phyloP scores from a whole-genome alignment of 257 asterid genomes.

The Forsythia suspensa region DNA sequence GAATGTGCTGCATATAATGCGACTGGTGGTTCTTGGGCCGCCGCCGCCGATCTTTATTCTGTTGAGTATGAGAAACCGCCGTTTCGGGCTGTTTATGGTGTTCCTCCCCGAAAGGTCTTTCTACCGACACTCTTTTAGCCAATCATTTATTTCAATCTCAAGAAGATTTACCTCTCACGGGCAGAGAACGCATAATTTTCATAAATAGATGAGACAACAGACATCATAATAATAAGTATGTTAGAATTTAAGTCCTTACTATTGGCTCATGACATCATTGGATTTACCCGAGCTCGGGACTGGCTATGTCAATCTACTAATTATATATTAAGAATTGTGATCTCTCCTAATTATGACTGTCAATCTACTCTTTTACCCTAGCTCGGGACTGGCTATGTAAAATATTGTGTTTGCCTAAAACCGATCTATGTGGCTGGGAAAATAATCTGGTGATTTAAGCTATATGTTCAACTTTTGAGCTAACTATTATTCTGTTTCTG shows the following conservation, averaged over 20 bases:
- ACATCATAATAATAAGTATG: too few relatives aligned
- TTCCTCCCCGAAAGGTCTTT: constrained; percentile 42
- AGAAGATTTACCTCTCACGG: constrained; percentile 13
- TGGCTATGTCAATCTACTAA: too few relatives aligned
- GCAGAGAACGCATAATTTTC: not conserved
- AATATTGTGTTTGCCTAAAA: too few relatives aligned
- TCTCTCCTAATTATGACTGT: too few relatives aligned
- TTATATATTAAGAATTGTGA: too few relatives aligned
- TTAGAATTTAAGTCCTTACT: too few relatives aligned
- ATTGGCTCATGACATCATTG: too few relatives aligned
- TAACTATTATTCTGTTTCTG: not conserved
- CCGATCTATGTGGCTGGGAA: too few relatives aligned
- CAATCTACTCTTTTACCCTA: too few relatives aligned
- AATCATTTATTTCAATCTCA: not conserved
- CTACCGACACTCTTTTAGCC: not conserved
- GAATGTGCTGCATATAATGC: constrained; percentile 27
- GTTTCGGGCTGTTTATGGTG: constrained; percentile 34
- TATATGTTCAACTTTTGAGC: not conserved
- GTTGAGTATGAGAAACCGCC: constrained; percentile 38
- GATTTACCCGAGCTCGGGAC: too few relatives aligned
- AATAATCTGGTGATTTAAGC: not conserved
- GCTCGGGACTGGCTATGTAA: too few relatives aligned
- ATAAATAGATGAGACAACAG: too few relatives aligned
- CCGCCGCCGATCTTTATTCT: constrained; percentile 28
- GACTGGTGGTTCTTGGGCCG: constrained; percentile 11